phyloP scores from a whole-genome alignment of 805 yeast genomes.

The Yamadazyma paraphyllophila region DNA sequence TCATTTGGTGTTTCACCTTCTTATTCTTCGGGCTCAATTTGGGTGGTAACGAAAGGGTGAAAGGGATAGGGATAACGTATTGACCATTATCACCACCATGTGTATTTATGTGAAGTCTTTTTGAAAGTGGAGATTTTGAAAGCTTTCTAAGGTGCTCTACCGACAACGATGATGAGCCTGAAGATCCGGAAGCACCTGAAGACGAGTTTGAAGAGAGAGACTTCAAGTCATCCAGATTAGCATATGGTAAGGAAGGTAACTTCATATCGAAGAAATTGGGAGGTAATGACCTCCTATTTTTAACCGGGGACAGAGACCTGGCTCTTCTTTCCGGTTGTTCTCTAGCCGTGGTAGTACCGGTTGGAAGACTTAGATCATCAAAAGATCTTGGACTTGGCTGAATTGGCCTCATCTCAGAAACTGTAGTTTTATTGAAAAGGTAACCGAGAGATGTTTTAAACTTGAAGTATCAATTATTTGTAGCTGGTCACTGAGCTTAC shows the following conservation, averaged over 20 bases:
- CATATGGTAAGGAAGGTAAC: constrained; percentile 19
- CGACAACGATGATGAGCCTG: constrained; percentile 6
- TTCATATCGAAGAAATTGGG: constrained; percentile 21
- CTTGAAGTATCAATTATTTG: background rate
- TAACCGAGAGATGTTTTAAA: background rate
- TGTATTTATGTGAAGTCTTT: constrained; percentile 32
- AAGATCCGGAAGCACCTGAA: constrained; percentile 6
- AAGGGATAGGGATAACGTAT: constrained; percentile 43
- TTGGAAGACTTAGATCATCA: constrained; percentile 7
- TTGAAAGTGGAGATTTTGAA: constrained; percentile 36
- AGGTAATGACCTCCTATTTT: constrained; percentile 26
- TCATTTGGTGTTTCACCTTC: constrained; percentile 7
- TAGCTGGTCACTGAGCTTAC: too few species aligned
- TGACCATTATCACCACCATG: constrained; percentile 18
- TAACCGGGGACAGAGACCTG: constrained; percentile 35
- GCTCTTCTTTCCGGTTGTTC: constrained; percentile 21
- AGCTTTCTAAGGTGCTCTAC: constrained; percentile 16
- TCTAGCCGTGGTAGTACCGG: constrained; percentile 1
- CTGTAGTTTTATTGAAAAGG: background rate
- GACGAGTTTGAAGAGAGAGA: constrained; percentile 24
- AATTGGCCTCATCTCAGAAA: background rate
- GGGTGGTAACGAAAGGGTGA: constrained; percentile 41
- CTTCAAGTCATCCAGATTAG: constrained; percentile 22
- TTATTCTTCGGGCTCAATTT: constrained; percentile 31
- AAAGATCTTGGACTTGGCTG: constrained; percentile 1